These are phyloP conservation scores for Cladorrhinum samala DNA, from an alignment of 495 filamentous ascomycete species.

Conservation along the genomic window DNA sequence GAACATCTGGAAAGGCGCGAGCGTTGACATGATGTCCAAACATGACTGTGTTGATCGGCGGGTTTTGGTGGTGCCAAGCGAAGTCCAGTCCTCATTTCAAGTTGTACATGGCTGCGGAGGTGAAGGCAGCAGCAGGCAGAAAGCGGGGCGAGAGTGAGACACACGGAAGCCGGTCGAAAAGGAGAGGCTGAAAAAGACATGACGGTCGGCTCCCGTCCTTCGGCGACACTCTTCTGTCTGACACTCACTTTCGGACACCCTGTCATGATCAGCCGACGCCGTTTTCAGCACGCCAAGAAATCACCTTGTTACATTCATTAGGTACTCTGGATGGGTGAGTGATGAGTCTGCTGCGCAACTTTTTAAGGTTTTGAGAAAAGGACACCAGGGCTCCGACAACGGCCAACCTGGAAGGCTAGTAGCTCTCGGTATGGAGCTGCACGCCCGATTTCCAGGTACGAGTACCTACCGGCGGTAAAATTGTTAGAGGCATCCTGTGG, in stretches of 20 bases:
- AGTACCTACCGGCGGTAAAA: too few relatives aligned
- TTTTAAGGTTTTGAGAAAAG: too few relatives aligned
- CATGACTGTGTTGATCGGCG: too few relatives aligned
- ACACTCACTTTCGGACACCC: neutral
- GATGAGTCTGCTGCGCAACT: too few relatives aligned
- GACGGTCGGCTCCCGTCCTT: too few relatives aligned
- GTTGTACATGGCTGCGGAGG: too few relatives aligned
- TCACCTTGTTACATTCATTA: too few relatives aligned
- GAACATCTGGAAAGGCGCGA: neutral
- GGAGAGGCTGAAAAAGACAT: neutral
- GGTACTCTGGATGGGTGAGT: neutral
- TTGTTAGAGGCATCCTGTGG: too few relatives aligned
- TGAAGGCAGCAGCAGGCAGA: neutral
- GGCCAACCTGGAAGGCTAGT: too few relatives aligned
- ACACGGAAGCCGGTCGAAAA: neutral
- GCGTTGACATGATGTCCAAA: neutral
- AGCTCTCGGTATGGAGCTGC: too few relatives aligned
- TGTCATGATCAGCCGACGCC: neutral
- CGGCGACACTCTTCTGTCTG: too few relatives aligned
- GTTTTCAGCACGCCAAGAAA: neutral
- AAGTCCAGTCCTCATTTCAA: neutral
- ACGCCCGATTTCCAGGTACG: too few relatives aligned
- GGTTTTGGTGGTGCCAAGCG: neutral
- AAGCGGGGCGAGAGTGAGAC: neutral
- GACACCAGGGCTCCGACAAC: slow-evolving; percentile 8